Conservation (phyloP, 371 early-diverging fungal genomes). For the Entomophthora muscae region DNA sequence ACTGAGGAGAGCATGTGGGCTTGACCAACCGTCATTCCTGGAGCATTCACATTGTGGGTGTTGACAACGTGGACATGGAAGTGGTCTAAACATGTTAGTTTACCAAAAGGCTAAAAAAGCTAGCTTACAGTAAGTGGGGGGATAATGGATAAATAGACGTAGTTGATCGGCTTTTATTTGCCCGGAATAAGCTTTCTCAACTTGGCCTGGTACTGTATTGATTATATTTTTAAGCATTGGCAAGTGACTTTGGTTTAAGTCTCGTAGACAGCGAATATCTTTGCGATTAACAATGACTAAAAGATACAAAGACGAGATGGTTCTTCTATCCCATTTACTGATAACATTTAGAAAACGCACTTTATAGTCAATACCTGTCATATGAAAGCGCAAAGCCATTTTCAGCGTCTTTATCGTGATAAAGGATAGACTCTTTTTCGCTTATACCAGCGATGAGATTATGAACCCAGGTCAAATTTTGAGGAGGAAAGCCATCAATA, state of each 20-base stretch:
- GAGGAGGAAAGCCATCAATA: background rate
- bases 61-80: constrained; percentile 69
- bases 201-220: constrained; percentile 21
- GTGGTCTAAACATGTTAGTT: constrained; percentile 23
- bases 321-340: constrained; percentile 8
- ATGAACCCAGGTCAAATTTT: constrained; percentile 1
- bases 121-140: constrained; percentile 56
- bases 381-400: constrained; percentile 2
- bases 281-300: constrained; percentile 1
- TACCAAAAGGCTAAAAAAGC: background rate
- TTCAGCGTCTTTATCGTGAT: background rate
- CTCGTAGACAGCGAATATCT: constrained; percentile 43
- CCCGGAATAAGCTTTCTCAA: constrained; percentile 22
- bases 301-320: constrained; percentile 3
- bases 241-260: constrained; percentile 34
- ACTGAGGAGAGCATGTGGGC: constrained; percentile 56
- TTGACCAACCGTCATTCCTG: constrained; percentile 39
- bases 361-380: constrained; percentile 3
- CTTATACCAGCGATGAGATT: constrained; percentile 5
- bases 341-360: background rate
- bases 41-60: constrained; percentile 28
- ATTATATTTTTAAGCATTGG: constrained; percentile 40
- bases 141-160: constrained; percentile 65
- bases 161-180: constrained; percentile 26
- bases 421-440: background rate